A percentile compares a stretch with the other conserved stretches of the same genome.
Evolutionary conservation across 352 stramenopile genomes (phyloP).

Genomic region (Globisporangium paddicum): DNA sequence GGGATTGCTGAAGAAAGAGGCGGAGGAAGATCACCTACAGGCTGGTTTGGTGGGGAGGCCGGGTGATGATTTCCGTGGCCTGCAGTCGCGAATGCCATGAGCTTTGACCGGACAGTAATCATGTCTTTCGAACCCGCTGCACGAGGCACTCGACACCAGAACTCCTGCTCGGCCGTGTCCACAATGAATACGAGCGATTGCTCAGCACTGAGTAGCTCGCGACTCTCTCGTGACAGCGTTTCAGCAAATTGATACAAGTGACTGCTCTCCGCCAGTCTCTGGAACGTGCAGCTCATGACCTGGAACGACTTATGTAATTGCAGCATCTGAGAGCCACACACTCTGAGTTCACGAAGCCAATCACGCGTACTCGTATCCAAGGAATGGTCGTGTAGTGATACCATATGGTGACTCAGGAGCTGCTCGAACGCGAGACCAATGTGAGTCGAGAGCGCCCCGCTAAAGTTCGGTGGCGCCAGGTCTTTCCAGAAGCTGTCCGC

Average conservation of each 20-base stretch:
- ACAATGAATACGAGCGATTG: constrained; percentile 64
- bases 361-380: constrained; percentile 49
- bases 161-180: constrained; percentile 68
- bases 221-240: constrained; percentile 40
- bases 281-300: constrained; percentile 44
- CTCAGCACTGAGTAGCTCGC: constrained; percentile 45
- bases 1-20: not conserved
- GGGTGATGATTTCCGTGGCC: not conserved
- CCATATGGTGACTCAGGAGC: constrained; percentile 41
- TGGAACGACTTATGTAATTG: constrained; percentile 60
- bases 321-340: constrained; percentile 48
- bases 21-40: not conserved
- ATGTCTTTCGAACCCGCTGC: constrained; percentile 15
- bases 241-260: constrained; percentile 61
- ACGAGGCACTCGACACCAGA: constrained; percentile 61
- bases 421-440: constrained; percentile 56
- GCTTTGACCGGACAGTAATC: constrained; percentile 36
- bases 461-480: constrained; percentile 23
- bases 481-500: constrained; percentile 55
- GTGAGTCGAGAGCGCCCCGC: constrained; percentile 38
- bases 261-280: constrained; percentile 43
- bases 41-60: not conserved
- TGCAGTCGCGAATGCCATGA: constrained; percentile 25
- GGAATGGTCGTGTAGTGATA: constrained; percentile 45
- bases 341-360: constrained; percentile 57